These are phyloP conservation scores for Cymbopogon flexuosus DNA, from an alignment of 202 grass and related monocot genomes.

Conservation along the genomic window DNA sequence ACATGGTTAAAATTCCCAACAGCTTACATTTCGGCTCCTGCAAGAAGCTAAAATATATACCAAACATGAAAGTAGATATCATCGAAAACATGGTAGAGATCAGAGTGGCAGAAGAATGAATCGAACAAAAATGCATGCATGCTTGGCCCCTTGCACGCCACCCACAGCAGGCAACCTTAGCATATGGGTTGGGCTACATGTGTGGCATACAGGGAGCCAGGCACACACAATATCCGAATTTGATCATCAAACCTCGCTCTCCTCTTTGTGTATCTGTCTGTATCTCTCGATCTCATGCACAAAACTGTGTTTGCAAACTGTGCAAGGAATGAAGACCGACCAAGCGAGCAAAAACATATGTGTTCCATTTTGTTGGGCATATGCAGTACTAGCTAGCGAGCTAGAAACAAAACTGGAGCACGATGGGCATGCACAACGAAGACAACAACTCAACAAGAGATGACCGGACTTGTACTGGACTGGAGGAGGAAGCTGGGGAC, in stretches of 20 bases:
- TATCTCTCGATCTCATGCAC: neutral
- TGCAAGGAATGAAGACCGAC: neutral
- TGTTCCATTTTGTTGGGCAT: neutral
- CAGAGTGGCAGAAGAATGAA: neutral
- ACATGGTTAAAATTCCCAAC: neutral
- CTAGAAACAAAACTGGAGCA: neutral
- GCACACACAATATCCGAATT: constrained; percentile 49
- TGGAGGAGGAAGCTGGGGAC: constrained; percentile 5
- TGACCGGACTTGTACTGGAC: neutral
- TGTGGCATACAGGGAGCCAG: constrained; percentile 99
- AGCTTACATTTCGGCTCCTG: neutral
- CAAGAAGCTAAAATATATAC: neutral
- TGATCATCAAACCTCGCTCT: constrained; percentile 26
- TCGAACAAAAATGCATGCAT: constrained; percentile 58
- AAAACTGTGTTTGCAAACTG: constrained; percentile 8
- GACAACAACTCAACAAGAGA: too few relatives aligned
- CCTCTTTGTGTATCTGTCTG: neutral
- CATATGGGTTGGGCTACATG: constrained; percentile 62
- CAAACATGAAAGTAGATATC: neutral
- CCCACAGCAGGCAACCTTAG: constrained; percentile 67
- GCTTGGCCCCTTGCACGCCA: constrained; percentile 99
- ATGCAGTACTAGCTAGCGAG: neutral
- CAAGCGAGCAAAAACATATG: neutral
- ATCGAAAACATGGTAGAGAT: neutral
- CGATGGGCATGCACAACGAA: neutral